A percentile compares a stretch with the other conserved stretches of the same genome.
phyloP scores from a whole-genome alignment of 208 protist genomes.

The Phytomonas sp. region DNA sequence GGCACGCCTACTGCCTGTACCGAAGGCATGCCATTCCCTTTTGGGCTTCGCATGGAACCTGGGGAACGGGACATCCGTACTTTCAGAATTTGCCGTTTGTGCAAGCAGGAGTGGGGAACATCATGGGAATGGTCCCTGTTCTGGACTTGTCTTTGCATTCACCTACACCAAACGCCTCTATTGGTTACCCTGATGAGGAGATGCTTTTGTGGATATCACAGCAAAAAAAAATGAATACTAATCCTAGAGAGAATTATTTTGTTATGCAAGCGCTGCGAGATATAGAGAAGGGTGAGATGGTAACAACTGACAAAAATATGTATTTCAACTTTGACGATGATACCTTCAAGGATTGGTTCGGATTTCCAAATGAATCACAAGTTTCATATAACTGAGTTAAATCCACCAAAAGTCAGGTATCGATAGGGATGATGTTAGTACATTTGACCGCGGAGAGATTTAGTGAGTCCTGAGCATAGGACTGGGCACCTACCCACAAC shows the following conservation, averaged over 20 bases:
- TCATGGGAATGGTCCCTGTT: slow-evolving; percentile 83
- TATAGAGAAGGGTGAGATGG: slow-evolving; percentile 61
- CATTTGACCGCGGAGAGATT: background rate
- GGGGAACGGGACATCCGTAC: slow-evolving; percentile 65
- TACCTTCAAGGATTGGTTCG: slow-evolving; percentile 83
- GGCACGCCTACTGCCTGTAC: slow-evolving; percentile 81
- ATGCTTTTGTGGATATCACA: slow-evolving; percentile 81
- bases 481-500: background rate
- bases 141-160: slow-evolving; percentile 81
- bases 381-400: slow-evolving; percentile 17
- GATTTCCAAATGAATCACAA: slow-evolving; percentile 64
- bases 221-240: slow-evolving; percentile 38
- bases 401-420: background rate
- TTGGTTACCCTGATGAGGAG: slow-evolving; percentile 76
- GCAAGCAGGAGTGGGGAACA: slow-evolving; percentile 28
- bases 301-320: slow-evolving; percentile 81
- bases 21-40: slow-evolving; percentile 79
- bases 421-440: slow-evolving; percentile 9
- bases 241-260: slow-evolving; percentile 42
- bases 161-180: slow-evolving; percentile 65
- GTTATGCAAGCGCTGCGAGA: slow-evolving; percentile 84
- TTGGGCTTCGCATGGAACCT: slow-evolving; percentile 45
- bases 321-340: slow-evolving; percentile 86
- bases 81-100: slow-evolving; percentile 59
- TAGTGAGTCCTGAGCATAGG: background rate